Evolutionary conservation across 805 yeast species (phyloP).

Genomic region (Zygosaccharomyces bisporus): DNA sequence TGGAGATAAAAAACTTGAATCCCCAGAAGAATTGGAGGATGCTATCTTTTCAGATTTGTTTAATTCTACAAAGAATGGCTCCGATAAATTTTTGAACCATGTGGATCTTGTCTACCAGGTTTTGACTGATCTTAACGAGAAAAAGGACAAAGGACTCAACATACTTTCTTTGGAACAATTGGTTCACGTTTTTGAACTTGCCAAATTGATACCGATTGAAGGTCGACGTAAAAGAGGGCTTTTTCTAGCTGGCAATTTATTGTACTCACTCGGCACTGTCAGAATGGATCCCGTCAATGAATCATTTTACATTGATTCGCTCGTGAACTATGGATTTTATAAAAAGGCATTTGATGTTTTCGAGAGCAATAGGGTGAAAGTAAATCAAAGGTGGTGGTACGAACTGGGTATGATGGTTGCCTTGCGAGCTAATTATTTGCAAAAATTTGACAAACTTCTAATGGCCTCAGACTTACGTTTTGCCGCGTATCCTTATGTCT

Average conservation of each 20-base stretch:
- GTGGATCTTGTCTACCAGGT: conserved; percentile 23
- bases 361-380: conserved; percentile 34
- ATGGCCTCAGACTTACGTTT: conserved; percentile 28
- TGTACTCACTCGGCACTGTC: conserved; percentile 41
- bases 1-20: conserved; percentile 10
- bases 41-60: conserved; percentile 13
- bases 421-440: conserved; percentile 35
- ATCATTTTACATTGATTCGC: conserved; percentile 45
- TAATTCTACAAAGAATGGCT: conserved; percentile 2
- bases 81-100: conserved; percentile 13
- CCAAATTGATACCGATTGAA: conserved; percentile 39
- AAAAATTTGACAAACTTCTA: conserved; percentile 38
- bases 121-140: conserved; percentile 19
- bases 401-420: conserved; percentile 46
- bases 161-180: conserved; percentile 33
- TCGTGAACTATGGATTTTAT: conserved; percentile 36
- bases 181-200: conserved; percentile 39
- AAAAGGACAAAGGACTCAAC: conserved; percentile 11
- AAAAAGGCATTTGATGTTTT: conserved; percentile 40
- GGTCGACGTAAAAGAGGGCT: conserved; percentile 36
- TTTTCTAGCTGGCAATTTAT: conserved; percentile 41
- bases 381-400: conserved; percentile 50
- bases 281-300: conserved; percentile 51
- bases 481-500: conserved; percentile 32
- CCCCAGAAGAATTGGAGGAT: conserved; percentile 15